Conservation (phyloP, 2,329 filamentous ascomycete genomes). For the Venturia pyrina region DNA sequence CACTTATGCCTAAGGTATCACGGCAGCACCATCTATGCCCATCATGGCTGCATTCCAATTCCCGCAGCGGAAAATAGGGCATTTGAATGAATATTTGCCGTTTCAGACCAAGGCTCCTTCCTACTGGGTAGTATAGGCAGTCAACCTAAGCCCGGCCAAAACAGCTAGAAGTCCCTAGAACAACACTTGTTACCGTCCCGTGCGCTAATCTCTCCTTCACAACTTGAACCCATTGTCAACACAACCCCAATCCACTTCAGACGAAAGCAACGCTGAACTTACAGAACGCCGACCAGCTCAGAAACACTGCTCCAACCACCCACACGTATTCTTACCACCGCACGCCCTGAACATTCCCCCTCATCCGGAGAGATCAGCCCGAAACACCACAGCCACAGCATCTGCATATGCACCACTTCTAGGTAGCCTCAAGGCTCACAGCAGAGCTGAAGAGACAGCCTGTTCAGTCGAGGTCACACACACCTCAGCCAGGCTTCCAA, state of each 20-base stretch:
- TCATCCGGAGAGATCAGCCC: background rate
- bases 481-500: background rate
- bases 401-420: conserved; percentile 2
- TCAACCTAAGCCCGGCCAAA: background rate
- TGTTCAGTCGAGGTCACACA: background rate
- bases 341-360: background rate
- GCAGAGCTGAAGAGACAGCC: background rate
- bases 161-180: no score
- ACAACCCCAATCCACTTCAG: background rate
- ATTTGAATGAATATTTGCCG: background rate
- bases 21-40: background rate
- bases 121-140: background rate
- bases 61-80: background rate
- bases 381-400: background rate
- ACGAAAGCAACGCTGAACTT: background rate
- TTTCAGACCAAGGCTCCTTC: background rate
- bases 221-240: background rate
- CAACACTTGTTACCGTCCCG: no score
- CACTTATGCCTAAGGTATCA: no score
- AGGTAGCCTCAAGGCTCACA: background rate
- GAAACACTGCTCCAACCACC: background rate
- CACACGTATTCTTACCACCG: background rate
- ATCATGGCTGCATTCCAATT: background rate
- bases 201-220: no score
- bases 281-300: background rate